Base-by-base conservation (phyloP, 2,329 filamentous ascomycete genomes). In the Exophiala alcalophila region DNA sequence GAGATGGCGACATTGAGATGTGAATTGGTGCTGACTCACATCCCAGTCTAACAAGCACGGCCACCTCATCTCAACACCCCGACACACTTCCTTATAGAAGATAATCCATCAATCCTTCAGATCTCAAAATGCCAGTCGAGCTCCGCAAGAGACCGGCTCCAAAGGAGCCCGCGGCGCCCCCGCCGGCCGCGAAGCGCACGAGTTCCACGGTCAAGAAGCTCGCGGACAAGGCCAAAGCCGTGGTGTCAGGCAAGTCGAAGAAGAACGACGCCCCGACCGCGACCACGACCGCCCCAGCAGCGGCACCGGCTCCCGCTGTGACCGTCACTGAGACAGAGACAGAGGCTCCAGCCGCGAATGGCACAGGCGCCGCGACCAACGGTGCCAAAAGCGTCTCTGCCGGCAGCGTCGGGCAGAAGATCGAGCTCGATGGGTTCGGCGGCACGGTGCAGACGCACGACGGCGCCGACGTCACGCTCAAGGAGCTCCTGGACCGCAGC, bases 391-490 rank as follows among this genome's bases (percentile, higher is more conserved):
- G 54, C 28, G 26, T 36, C 19, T 24, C 14, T 12, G 44, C 29
- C 2, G 59, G 52, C 15, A 57, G 60, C 23, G 67, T 70, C 20
- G 78, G 77, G 51, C 70, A 77, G 50, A 72, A 61, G 18, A 66
- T 83, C 52, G 60, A 68, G 34, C 64, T 82, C 36, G 67, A 75
- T 10, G 63, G 61, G 20, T 81, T 82, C 55, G 78, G 78, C 43
- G 77, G 76, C 41, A 82, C 92, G 61, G 70, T 98, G 52, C 80
- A 92, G 72, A 92, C 84, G 50, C 81, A 97, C 54, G 87, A 94
- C 52, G 89, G 89, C 58, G 71, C 75, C 40, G 86, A 84, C 69
- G 89, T 84, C 4, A 88, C 81, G 1, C 71, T 98, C 46, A 84
- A 87, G 69, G 73, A 81, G 57, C 80, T 98, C 16, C 77, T 96